Percentiles rank a stretch among this genome's conserved stretches.
These are phyloP conservation scores for Globisporangium cystogenes DNA, from an alignment of 352 stramenopile genomes.

Conservation along the genomic window DNA sequence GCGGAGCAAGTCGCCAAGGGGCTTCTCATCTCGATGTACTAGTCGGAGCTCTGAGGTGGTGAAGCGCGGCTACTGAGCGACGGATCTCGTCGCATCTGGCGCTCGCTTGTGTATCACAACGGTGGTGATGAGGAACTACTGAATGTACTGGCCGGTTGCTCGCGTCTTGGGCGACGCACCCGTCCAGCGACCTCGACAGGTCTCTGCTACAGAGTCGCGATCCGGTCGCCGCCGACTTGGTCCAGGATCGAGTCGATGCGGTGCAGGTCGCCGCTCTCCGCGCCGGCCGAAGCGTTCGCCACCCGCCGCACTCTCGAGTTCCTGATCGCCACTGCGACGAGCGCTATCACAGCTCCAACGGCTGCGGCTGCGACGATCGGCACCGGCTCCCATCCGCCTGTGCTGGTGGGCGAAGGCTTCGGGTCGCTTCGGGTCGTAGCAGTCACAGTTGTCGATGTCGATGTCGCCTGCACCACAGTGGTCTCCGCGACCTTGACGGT, in stretches of 20 bases:
- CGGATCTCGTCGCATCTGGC: no score
- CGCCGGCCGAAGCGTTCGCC: neutral
- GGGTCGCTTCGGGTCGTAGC: neutral
- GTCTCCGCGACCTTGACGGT: no score
- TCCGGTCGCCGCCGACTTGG: constrained; percentile 3
- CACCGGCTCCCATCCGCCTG: neutral
- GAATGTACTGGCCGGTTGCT: no score
- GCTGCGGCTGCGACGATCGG: neutral
- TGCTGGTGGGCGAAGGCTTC: neutral
- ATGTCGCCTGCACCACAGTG: neutral
- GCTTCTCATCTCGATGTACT: constrained; percentile 28
- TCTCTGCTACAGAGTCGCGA: constrained; percentile 15
- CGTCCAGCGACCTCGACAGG: no score
- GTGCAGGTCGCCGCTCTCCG: neutral
- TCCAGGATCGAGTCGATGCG: constrained; percentile 9
- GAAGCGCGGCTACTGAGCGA: no score
- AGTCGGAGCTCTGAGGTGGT: neutral
- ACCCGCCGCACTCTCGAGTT: neutral
- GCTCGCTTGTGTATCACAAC: no score
- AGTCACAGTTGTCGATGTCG: neutral
- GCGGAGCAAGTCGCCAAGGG: constrained; percentile 53
- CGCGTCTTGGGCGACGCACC: no score
- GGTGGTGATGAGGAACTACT: no score
- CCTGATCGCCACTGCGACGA: constrained; percentile 19
- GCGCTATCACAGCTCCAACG: neutral